phyloP scores from a whole-genome alignment of 176 grass and related monocot genomes.

The Carex parvula region DNA sequence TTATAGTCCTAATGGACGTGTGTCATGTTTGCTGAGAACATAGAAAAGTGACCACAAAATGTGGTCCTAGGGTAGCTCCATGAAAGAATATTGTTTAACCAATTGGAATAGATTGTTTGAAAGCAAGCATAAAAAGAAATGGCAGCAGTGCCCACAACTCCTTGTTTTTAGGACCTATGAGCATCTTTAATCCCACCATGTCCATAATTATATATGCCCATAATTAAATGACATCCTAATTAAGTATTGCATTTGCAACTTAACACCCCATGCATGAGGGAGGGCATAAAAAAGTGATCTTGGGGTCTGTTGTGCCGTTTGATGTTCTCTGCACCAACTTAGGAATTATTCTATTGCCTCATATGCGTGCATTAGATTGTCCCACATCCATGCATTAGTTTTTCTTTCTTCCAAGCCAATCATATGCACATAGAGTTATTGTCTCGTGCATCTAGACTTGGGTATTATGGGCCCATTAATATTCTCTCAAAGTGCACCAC shows the following conservation, averaged over 20 bases:
- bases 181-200: conserved; percentile 6
- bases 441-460: conserved; percentile 21
- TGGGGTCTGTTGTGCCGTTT: background rate
- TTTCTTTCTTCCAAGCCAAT: conserved; percentile 14
- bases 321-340: conserved; percentile 30
- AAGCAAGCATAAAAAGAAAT: conserved; percentile 12
- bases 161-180: conserved; percentile 21
- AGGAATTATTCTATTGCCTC: conserved; percentile 22
- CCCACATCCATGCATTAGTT: conserved; percentile 29
- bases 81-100: background rate
- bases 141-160: conserved; percentile 8
- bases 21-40: background rate
- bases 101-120: background rate
- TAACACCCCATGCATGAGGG: conserved; percentile 9
- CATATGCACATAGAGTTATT: conserved; percentile 22
- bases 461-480: conserved; percentile 15
- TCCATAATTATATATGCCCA: background rate
- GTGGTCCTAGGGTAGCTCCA: background rate
- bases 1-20: background rate
- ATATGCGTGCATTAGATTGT: conserved; percentile 18
- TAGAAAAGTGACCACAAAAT: background rate
- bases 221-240: background rate
- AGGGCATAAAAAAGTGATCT: background rate
- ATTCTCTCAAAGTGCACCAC: conserved; percentile 38
- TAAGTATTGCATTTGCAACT: background rate